Base-by-base conservation (phyloP, 1,284 basidiomycete genomes). In the Ceratorhiza oryzae-sativae region DNA sequence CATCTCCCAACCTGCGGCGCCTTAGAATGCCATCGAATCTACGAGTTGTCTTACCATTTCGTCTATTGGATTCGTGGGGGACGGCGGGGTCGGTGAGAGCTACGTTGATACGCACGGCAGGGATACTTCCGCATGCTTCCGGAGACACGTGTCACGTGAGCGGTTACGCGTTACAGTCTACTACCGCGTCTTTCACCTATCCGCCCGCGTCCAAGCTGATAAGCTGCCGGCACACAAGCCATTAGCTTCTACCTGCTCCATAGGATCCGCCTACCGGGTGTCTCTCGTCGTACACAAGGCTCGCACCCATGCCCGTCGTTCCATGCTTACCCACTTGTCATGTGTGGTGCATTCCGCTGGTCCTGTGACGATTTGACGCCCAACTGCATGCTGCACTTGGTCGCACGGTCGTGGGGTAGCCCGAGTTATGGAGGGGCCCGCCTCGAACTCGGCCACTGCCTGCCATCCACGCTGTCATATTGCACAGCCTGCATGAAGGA, bases 111-210 rank as follows among this genome's bases (percentile, higher is more conserved):
- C 13, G 53, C 18, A 10, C 1, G 34, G 12, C 25, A 49, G 48
- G 18, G 32, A 65, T 51, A 49, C 13, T 32, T 42, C 51, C 53
- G 65, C 42, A 46, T 59, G 55, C 67, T 48, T 58, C 65, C 39
- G 41, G 34, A 0, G 18, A 6, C 32, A 53, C 23, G 25, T 25
- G 51, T 58, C 67, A 70, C 20, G 55, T 70, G 67, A 70, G 12
- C 9, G 15, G 39, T 53, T 67, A 46, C 61, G 8, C 23, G 32
- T 56, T 56, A 56, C 55, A 20, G 1, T 39, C 55, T 1, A 9
- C 55, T 34, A 51, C 36, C 36, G 8, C 6, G 36, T n/a, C n/a
- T n/a, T n/a, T n/a, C n/a, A n/a, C n/a, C n/a, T n/a, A n/a, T n/a
- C n/a, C n/a, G n/a, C n/a, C n/a, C n/a, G n/a, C n/a, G n/a, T n/a